These are phyloP conservation scores for Ambrosia hybrid DNA, from an alignment of 140 eudicot genomes.

Conservation along the genomic window DNA sequence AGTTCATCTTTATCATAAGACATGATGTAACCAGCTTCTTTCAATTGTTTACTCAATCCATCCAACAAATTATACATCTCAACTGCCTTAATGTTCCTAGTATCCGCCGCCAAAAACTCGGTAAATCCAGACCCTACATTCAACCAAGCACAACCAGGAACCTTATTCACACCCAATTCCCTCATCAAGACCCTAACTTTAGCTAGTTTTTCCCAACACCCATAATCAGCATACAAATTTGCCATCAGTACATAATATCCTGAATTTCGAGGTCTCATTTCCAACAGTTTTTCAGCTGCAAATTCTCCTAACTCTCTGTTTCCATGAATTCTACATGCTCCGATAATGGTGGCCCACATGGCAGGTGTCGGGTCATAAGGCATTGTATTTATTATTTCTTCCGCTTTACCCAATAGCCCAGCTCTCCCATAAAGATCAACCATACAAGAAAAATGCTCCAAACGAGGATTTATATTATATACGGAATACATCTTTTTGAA, in stretches of 20 bases:
- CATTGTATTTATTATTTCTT: constrained; percentile 45
- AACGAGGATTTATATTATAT: constrained; percentile 46
- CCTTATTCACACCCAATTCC: constrained; percentile 66
- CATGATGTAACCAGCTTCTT: constrained; percentile 46
- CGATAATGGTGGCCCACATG: constrained; percentile 79
- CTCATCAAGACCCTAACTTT: constrained; percentile 67
- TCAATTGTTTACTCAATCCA: constrained; percentile 56
- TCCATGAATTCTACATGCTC: constrained; percentile 64
- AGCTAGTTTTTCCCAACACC: constrained; percentile 58
- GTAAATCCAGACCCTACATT: constrained; percentile 50
- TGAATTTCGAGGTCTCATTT: constrained; percentile 52
- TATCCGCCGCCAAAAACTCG: constrained; percentile 54
- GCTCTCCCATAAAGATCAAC: constrained; percentile 74
- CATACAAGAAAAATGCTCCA: constrained; percentile 83
- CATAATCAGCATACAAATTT: constrained; percentile 72
- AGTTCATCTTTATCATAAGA: constrained; percentile 39
- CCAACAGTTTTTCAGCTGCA: constrained; percentile 63
- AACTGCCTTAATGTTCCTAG: constrained; percentile 36
- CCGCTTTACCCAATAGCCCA: constrained; percentile 52
- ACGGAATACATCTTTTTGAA: constrained; percentile 52
- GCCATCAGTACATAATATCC: constrained; percentile 77
- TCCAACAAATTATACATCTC: constrained; percentile 53
- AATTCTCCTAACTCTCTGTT: constrained; percentile 51
- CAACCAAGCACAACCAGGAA: constrained; percentile 75
- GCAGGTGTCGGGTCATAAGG: constrained; percentile 60